A percentile compares a stretch with the other conserved stretches of the same genome.
phyloP scores from a whole-genome alignment of 108 stramenopile genomes.

The Cyclotella choctawhatcheeana region DNA sequence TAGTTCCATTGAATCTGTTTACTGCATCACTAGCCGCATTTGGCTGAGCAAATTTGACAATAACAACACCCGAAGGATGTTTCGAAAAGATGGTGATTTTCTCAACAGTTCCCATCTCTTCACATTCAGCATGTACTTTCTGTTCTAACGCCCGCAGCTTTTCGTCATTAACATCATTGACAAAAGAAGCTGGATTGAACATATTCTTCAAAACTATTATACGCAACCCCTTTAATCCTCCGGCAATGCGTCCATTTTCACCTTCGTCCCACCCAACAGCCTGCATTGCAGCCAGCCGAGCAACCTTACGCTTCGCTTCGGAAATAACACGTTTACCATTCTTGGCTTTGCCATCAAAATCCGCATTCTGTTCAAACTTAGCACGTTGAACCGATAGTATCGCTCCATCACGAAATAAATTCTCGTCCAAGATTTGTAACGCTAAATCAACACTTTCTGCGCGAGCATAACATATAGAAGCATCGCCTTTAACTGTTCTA shows the following conservation, averaged over 20 bases:
- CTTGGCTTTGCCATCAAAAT: constrained; percentile 15
- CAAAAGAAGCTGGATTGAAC: constrained; percentile 69
- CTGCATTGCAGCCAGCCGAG: constrained; percentile 75
- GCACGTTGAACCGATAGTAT: constrained; percentile 63
- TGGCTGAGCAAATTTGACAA: constrained; percentile 88
- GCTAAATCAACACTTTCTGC: constrained; percentile 92
- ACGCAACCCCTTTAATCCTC: constrained; percentile 88
- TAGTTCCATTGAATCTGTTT: constrained; percentile 76
- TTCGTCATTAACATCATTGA: constrained; percentile 43
- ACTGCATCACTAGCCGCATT: constrained; percentile 86
- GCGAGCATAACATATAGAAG: constrained; percentile 90
- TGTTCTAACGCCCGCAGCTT: constrained; percentile 62
- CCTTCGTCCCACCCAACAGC: constrained; percentile 88
- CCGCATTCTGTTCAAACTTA: constrained; percentile 73
- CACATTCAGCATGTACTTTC: constrained; percentile 65
- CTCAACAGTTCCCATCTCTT: constrained; percentile 81
- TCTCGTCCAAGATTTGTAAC: constrained; percentile 87
- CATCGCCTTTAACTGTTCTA: constrained; percentile 91
- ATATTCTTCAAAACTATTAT: constrained; percentile 94
- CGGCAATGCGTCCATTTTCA: constrained; percentile 81
- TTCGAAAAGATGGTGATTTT: constrained; percentile 95
- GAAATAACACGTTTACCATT: constrained; percentile 46
- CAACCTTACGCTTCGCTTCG: constrained; percentile 78
- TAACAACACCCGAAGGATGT: constrained; percentile 79
- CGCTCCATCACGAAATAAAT: constrained; percentile 56